Conservation (phyloP, 2,329 filamentous ascomycete species). For the Beauveria pseudobassiana region DNA sequence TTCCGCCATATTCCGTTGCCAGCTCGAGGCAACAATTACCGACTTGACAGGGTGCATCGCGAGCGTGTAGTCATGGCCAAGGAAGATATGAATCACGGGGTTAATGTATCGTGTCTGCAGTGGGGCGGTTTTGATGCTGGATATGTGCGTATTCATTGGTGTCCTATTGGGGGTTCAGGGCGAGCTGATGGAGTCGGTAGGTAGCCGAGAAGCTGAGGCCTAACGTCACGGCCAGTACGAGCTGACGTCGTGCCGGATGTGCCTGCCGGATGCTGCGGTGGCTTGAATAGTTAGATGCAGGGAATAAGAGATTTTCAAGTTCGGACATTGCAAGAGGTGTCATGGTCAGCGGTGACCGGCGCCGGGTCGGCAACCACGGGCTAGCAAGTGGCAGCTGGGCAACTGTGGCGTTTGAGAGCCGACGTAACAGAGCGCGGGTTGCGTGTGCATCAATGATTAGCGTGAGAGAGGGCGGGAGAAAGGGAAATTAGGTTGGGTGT, state of each 20-base stretch:
- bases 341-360: background rate
- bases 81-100: background rate
- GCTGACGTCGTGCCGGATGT: background rate
- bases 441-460: background rate
- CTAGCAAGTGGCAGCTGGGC: background rate
- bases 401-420: slow-evolving; percentile 1
- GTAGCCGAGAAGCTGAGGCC: background rate
- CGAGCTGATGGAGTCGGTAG: background rate
- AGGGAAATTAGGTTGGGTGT: background rate
- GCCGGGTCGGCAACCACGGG: slow-evolving; percentile 6
- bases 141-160: background rate
- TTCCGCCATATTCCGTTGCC: background rate
- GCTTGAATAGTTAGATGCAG: background rate
- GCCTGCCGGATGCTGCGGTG: background rate
- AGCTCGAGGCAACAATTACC: background rate
- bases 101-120: background rate
- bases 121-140: background rate
- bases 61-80: background rate
- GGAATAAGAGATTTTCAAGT: background rate
- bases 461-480: background rate
- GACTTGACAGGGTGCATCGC: background rate
- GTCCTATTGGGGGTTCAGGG: background rate
- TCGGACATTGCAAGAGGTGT: background rate
- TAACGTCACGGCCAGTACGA: background rate
- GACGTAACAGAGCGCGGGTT: background rate